phyloP scores from a whole-genome alignment of 2,329 filamentous ascomycete genomes.

The Phyllosticta citrichinensis region DNA sequence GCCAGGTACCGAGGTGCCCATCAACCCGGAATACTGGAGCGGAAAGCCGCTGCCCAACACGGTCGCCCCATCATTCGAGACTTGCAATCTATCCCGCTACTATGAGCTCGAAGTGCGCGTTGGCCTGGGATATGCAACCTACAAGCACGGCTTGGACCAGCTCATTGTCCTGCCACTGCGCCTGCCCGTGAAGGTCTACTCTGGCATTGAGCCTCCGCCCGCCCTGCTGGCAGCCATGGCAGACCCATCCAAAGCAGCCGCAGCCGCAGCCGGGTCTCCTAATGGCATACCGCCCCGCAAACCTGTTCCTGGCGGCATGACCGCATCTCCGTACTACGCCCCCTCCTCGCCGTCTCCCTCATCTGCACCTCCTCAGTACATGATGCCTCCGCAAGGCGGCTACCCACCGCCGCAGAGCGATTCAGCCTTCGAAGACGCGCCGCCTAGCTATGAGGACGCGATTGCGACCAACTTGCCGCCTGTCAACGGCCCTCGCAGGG shows the following conservation, averaged over 20 bases:
- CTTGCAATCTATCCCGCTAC: constrained; percentile 73
- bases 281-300: constrained; percentile 2
- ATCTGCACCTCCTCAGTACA: not conserved
- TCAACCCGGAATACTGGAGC: constrained; percentile 66
- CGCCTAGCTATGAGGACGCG: constrained; percentile 89
- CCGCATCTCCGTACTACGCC: not conserved
- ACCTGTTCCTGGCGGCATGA: not conserved
- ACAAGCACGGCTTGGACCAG: constrained; percentile 51
- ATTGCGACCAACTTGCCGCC: constrained; percentile 70
- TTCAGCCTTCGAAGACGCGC: constrained; percentile 60
- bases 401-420: not conserved
- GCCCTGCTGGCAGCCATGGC: constrained; percentile 60
- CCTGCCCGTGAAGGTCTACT: constrained; percentile 73
- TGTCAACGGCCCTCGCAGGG: constrained; percentile 60
- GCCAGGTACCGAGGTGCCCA: constrained; percentile 55
- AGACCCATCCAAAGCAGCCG: not conserved
- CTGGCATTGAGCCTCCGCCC: constrained; percentile 72
- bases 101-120: constrained; percentile 80
- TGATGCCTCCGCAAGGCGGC: constrained; percentile 13
- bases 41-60: constrained; percentile 66
- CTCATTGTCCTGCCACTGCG: constrained; percentile 68
- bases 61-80: constrained; percentile 74
- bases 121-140: constrained; percentile 63
- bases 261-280: constrained; percentile 17
- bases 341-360: not conserved